A percentile compares a stretch with the other conserved stretches of the same genome.
Conservation (phyloP, 2,329 filamentous ascomycete species). For the Trichoderma sp. region DNA sequence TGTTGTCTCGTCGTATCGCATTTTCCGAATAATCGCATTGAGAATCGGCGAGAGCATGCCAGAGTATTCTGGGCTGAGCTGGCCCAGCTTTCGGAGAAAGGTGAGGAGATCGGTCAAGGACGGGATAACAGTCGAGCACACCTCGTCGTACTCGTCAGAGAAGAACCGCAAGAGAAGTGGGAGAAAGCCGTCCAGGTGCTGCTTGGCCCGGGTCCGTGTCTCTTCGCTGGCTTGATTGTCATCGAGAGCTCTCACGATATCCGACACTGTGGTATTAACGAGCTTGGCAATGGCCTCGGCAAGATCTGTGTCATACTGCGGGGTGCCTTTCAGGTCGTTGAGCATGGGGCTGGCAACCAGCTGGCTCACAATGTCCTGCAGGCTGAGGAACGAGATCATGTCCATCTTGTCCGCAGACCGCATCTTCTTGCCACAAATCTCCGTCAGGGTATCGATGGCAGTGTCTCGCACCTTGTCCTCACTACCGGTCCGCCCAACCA, state of each 20-base stretch:
- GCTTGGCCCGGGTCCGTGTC: constrained; percentile 74
- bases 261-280: constrained; percentile 84
- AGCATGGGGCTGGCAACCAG: constrained; percentile 82
- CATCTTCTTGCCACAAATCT: constrained; percentile 99
- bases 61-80: constrained; percentile 74
- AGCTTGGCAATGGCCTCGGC: constrained; percentile 94
- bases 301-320: constrained; percentile 91
- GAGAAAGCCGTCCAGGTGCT: constrained; percentile 79
- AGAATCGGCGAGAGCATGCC: constrained; percentile 84
- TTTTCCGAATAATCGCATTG: constrained; percentile 90
- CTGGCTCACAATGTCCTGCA: constrained; percentile 81
- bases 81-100: constrained; percentile 79
- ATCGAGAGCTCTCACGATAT: constrained; percentile 86
- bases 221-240: constrained; percentile 62
- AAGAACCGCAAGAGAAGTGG: constrained; percentile 92
- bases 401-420: constrained; percentile 89
- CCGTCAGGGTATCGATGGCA: constrained; percentile 91
- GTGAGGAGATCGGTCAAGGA: constrained; percentile 90
- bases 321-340: constrained; percentile 74
- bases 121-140: constrained; percentile 93
- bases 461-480: constrained; percentile 84
- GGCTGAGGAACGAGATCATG: constrained; percentile 87
- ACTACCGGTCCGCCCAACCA: constrained; percentile 74
- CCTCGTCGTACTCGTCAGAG: constrained; percentile 95
- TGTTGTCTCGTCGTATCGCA: constrained; percentile 95